Conservation (phyloP, 2,329 filamentous ascomycete genomes). For the Scedosporium apiospermum region DNA sequence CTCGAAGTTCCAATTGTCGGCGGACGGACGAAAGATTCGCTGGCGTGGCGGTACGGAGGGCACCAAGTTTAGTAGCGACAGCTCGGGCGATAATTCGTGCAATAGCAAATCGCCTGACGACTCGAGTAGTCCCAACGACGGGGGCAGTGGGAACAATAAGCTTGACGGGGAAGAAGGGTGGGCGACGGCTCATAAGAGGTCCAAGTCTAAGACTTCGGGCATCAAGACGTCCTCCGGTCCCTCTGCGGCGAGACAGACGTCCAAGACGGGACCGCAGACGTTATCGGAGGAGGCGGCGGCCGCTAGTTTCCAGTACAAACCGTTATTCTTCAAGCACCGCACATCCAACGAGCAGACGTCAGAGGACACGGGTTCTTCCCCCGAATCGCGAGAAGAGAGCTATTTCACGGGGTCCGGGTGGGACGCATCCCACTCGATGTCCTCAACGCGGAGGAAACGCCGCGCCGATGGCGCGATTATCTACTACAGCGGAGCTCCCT, state of each 20-base stretch:
- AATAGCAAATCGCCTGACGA: slow-evolving; percentile 41
- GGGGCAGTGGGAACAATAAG: slow-evolving; percentile 9
- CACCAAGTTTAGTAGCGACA: slow-evolving; percentile 58
- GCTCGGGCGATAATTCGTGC: slow-evolving; percentile 38
- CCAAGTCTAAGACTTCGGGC: not conserved
- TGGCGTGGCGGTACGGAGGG: slow-evolving; percentile 64
- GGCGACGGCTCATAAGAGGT: not conserved
- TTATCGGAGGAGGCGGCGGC: slow-evolving; percentile 35
- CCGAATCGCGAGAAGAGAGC: slow-evolving; percentile 36
- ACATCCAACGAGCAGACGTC: slow-evolving; percentile 38
- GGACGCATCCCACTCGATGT: slow-evolving; percentile 37
- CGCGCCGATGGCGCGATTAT: slow-evolving; percentile 66
- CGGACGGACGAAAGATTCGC: slow-evolving; percentile 67
- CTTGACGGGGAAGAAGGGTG: not conserved
- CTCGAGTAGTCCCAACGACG: slow-evolving; percentile 25
- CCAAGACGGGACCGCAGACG: not conserved
- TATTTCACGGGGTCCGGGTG: slow-evolving; percentile 37
- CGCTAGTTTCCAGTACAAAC: slow-evolving; percentile 53
- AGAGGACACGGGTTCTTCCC: slow-evolving; percentile 41
- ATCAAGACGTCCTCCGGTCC: not conserved
- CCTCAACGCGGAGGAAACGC: slow-evolving; percentile 39
- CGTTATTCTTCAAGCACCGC: slow-evolving; percentile 45
- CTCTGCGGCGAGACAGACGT: not conserved
- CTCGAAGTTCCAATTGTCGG: slow-evolving; percentile 66
- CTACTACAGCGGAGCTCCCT: slow-evolving; percentile 71